These are phyloP conservation scores for Solanum rostratum DNA, from an alignment of 257 asterid species.

Conservation along the genomic window DNA sequence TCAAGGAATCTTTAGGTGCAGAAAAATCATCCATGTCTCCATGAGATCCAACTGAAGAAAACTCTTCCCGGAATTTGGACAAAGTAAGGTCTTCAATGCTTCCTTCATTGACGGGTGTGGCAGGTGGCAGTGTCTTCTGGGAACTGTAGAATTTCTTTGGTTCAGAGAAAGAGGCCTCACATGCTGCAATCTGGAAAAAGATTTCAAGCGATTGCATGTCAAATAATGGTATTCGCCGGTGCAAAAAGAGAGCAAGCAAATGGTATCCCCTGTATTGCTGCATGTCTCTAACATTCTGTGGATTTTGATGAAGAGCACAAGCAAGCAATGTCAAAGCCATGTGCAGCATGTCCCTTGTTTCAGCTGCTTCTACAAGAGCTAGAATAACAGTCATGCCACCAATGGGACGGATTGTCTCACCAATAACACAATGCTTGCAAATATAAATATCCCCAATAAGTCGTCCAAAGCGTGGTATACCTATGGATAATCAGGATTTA, in stretches of 20 bases:
- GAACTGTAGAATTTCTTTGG: slow-evolving; percentile 43
- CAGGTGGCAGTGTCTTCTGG: slow-evolving; percentile 46
- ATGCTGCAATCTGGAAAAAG: slow-evolving; percentile 96
- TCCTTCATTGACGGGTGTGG: slow-evolving; percentile 35
- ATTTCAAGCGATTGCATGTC: slow-evolving; percentile 98
- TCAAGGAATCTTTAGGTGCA: slow-evolving; percentile 73
- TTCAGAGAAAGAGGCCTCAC: slow-evolving; percentile 97
- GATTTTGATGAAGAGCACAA: slow-evolving; percentile 88
- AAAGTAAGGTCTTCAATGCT: slow-evolving; percentile 66
- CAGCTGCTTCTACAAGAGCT: slow-evolving; percentile 98
- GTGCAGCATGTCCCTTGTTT: slow-evolving; percentile 96
- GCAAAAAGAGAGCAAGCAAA: slow-evolving; percentile 88
- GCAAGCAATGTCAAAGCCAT: slow-evolving; percentile 88
- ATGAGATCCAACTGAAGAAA: slow-evolving; percentile 83
- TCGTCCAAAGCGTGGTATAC: slow-evolving; percentile 98
- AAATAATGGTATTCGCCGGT: slow-evolving; percentile 84
- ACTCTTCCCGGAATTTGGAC: slow-evolving; percentile 74
- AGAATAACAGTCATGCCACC: slow-evolving; percentile 97
- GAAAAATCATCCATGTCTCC: slow-evolving; percentile 93
- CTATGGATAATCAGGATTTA: slow-evolving; percentile 29
- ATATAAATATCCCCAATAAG: slow-evolving; percentile 82
- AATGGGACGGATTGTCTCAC: slow-evolving; percentile 83
- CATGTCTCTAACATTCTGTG: slow-evolving; percentile 97
- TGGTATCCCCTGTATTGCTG: slow-evolving; percentile 91
- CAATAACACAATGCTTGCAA: slow-evolving; percentile 86